phyloP scores from a whole-genome alignment of 2,329 filamentous ascomycete species.

The Botrytis porri region DNA sequence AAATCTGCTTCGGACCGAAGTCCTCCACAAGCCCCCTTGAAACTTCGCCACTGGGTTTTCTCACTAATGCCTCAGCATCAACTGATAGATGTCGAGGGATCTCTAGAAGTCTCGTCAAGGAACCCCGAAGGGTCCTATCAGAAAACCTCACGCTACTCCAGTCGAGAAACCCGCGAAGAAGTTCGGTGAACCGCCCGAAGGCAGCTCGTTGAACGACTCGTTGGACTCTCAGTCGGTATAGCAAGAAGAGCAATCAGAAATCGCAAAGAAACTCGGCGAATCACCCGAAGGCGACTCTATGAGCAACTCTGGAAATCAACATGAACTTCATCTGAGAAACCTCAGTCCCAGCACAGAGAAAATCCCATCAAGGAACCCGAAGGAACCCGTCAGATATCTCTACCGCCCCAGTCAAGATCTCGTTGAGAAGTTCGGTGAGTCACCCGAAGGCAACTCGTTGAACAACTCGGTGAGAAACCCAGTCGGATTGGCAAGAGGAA shows the following conservation, averaged over 20 bases:
- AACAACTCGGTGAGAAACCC: not conserved
- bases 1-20: slow-evolving; percentile 4
- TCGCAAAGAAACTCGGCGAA: not conserved
- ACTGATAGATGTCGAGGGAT: slow-evolving; percentile 4
- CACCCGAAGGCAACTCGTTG: not conserved
- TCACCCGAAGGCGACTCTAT: not conserved
- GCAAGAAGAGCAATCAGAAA: slow-evolving; percentile 11
- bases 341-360: slow-evolving; percentile 11
- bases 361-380: not conserved
- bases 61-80: slow-evolving; percentile 17
- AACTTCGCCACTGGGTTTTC: slow-evolving; percentile 1
- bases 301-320: not conserved
- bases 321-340: slow-evolving; percentile 9
- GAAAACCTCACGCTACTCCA: slow-evolving; percentile 3
- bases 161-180: slow-evolving; percentile 7
- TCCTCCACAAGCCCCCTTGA: slow-evolving; percentile 3
- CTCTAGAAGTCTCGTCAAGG: not conserved
- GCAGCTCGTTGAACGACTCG: not conserved
- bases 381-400: not conserved
- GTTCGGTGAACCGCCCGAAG: not conserved
- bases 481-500: slow-evolving; percentile 4
- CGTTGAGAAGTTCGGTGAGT: not conserved
- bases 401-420: slow-evolving; percentile 1
- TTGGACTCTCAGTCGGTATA: slow-evolving; percentile 6
- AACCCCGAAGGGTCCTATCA: not conserved